phyloP scores from a whole-genome alignment of 2,329 filamentous ascomycete genomes.

The Leptodontidium sp. region DNA sequence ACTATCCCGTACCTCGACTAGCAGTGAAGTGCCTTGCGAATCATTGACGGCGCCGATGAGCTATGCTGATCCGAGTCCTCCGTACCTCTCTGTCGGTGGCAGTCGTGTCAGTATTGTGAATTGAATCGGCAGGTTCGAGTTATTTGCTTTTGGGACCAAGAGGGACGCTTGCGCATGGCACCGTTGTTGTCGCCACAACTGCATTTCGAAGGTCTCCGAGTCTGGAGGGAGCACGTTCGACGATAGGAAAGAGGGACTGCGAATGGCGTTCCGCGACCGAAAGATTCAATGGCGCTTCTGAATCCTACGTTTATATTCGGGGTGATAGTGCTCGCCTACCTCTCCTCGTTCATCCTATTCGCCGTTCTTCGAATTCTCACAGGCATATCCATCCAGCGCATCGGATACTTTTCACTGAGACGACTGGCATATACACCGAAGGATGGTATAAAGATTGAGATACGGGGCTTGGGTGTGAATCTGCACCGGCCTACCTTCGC shows the following conservation, averaged over 20 bases:
- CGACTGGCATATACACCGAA: constrained; percentile 88
- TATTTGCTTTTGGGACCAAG: constrained; percentile 5
- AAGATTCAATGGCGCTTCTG: constrained; percentile 65
- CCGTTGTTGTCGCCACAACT: constrained; percentile 2
- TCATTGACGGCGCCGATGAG: background rate
- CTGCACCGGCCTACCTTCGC: constrained; percentile 95
- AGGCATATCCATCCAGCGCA: constrained; percentile 92
- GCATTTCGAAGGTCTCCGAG: background rate
- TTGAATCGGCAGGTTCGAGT: background rate
- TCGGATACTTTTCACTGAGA: constrained; percentile 91
- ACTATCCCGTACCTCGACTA: constrained; percentile 17
- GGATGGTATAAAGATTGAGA: constrained; percentile 89
- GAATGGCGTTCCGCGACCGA: constrained; percentile 38
- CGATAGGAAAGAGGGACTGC: constrained; percentile 17
- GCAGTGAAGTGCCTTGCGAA: constrained; percentile 8
- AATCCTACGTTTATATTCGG: constrained; percentile 87
- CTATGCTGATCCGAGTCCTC: constrained; percentile 25
- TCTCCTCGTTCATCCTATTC: constrained; percentile 92
- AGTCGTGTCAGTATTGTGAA: constrained; percentile 10
- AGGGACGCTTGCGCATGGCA: constrained; percentile 15
- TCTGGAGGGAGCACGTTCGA: background rate
- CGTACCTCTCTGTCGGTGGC: constrained; percentile 12
- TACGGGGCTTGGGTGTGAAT: constrained; percentile 86
- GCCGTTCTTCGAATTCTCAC: constrained; percentile 92
- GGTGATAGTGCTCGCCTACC: constrained; percentile 83